Percentiles rank a stretch among this genome's conserved stretches.
phyloP scores from a whole-genome alignment of 495 filamentous ascomycete species.

The Tirmania nivea region DNA sequence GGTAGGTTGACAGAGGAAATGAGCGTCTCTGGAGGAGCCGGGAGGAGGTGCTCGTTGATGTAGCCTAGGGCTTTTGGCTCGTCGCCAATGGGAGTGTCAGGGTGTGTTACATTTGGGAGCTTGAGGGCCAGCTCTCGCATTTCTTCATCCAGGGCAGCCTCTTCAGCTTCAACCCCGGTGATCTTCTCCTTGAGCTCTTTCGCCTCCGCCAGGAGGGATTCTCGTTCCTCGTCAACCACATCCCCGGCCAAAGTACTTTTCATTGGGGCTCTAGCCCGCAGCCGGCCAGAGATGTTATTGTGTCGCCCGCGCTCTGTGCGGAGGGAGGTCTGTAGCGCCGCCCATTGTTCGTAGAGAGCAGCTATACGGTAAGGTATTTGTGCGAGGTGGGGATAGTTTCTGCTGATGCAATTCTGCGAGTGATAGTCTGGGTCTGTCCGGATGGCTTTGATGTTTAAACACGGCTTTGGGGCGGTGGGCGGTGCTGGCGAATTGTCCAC shows the following conservation, averaged over 20 bases:
- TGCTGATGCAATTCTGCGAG: conserved; percentile 55
- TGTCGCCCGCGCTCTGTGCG: conserved; percentile 34
- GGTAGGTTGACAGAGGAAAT: conserved; percentile 22
- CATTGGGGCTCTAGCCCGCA: conserved; percentile 24
- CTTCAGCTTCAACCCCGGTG: conserved; percentile 33
- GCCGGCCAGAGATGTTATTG: conserved; percentile 31
- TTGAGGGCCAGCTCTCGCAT: conserved; percentile 54
- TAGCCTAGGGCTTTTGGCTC: conserved; percentile 36
- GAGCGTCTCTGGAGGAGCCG: conserved; percentile 28
- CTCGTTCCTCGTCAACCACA: conserved; percentile 11
- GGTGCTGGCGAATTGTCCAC: conserved; percentile 18
- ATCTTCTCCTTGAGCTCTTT: conserved; percentile 46
- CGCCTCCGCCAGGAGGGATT: conserved; percentile 40
- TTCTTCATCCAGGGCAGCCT: conserved; percentile 36
- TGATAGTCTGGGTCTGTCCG: conserved; percentile 59
- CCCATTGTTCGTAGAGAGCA: conserved; percentile 43
- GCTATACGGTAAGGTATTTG: conserved; percentile 47
- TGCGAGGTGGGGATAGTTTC: conserved; percentile 56
- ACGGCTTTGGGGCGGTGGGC: conserved; percentile 57
- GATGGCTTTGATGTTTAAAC: conserved; percentile 70
- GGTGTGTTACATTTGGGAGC: conserved; percentile 69
- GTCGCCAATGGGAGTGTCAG: conserved; percentile 48
- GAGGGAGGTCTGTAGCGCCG: conserved; percentile 30
- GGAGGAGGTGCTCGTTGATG: conserved; percentile 52
- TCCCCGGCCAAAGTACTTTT: conserved; percentile 23